These are phyloP conservation scores for Trichoderma sp. DNA, from an alignment of 2,329 filamentous ascomycete species.

Conservation along the genomic window DNA sequence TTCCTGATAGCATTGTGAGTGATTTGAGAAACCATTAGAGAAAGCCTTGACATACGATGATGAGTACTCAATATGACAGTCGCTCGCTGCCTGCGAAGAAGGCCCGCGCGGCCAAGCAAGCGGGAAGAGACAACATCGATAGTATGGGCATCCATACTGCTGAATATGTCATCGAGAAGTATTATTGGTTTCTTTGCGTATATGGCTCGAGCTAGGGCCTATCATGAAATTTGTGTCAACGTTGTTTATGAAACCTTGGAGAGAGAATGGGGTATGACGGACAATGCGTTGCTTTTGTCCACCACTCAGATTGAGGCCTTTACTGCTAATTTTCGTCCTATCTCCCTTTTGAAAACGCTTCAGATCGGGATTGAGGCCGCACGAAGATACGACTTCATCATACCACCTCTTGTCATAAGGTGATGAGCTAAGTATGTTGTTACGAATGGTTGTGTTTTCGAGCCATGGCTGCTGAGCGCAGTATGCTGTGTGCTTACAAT, in stretches of 20 bases:
- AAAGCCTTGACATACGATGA: not conserved
- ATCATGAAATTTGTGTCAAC: not conserved
- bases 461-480: slow-evolving; percentile 21
- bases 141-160: slow-evolving; percentile 45
- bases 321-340: slow-evolving; percentile 39
- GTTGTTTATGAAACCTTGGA: not conserved
- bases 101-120: slow-evolving; percentile 40
- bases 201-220: slow-evolving; percentile 46
- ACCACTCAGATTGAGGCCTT: slow-evolving; percentile 42
- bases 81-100: slow-evolving; percentile 37
- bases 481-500: slow-evolving; percentile 17
- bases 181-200: slow-evolving; percentile 40
- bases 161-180: slow-evolving; percentile 47
- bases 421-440: slow-evolving; percentile 18
- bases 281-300: slow-evolving; percentile 44
- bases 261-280: slow-evolving; percentile 19
- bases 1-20: not conserved
- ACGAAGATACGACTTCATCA: slow-evolving; percentile 31
- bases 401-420: slow-evolving; percentile 31
- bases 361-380: slow-evolving; percentile 37
- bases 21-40: not conserved
- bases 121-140: slow-evolving; percentile 40
- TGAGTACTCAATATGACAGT: slow-evolving; percentile 43
- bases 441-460: slow-evolving; percentile 17
- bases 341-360: slow-evolving; percentile 31